phyloP scores from a whole-genome alignment of 2,329 filamentous ascomycete species.

The Colletotrichum gloeosporioides region DNA sequence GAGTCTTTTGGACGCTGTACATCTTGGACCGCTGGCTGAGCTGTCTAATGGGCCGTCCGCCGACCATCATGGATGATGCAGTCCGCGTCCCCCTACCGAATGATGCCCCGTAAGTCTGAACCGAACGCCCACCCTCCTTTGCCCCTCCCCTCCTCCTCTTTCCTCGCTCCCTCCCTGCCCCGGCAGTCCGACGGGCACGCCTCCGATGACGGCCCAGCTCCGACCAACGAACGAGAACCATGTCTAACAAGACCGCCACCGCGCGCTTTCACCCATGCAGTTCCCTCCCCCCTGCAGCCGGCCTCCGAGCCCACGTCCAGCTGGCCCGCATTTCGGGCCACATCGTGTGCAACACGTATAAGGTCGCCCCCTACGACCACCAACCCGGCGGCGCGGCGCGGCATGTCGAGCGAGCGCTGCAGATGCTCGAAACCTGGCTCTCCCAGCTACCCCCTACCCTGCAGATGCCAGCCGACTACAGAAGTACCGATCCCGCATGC shows the following conservation, averaged over 20 bases:
- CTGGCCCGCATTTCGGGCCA: conserved; percentile 53
- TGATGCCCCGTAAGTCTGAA: conserved; percentile 42
- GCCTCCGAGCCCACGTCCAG: conserved; percentile 51
- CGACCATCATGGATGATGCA: conserved; percentile 51
- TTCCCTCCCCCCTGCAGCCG: conserved; percentile 46
- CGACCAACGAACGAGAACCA: background rate
- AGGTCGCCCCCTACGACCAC: conserved; percentile 37
- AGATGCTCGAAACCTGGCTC: conserved; percentile 48
- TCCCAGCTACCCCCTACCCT: conserved; percentile 41
- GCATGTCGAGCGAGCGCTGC: conserved; percentile 44
- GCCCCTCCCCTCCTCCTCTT: background rate
- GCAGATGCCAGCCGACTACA: conserved; percentile 37
- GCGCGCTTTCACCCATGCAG: conserved; percentile 28
- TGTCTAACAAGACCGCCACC: background rate
- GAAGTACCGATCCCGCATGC: conserved; percentile 45
- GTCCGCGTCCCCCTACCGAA: conserved; percentile 47
- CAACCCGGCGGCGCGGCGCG: conserved; percentile 28
- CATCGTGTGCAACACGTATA: conserved; percentile 53
- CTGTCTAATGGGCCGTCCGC: conserved; percentile 55
- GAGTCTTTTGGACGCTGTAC: conserved; percentile 59
- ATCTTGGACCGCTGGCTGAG: conserved; percentile 55
- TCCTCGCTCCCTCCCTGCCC: background rate
- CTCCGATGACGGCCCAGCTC: background rate
- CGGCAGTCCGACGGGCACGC: background rate
- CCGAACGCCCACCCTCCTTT: background rate